Percentiles rank a stretch among this genome's conserved stretches.
Evolutionary conservation across 2,329 filamentous ascomycete genomes (phyloP).

Genomic region (Plectosphaerella plurivora): DNA sequence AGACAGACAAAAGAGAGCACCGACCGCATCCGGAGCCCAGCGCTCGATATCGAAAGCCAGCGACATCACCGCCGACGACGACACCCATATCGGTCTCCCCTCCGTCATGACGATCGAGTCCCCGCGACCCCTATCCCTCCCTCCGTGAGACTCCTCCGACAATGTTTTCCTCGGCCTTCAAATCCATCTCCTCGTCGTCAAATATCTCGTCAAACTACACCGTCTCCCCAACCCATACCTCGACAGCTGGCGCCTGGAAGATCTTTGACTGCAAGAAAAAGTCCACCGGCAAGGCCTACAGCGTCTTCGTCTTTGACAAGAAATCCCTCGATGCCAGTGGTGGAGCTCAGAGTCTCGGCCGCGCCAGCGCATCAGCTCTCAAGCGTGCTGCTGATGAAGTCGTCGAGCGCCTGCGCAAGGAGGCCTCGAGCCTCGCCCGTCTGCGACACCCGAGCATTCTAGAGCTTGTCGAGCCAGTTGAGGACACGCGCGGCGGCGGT

Average conservation of each 20-base stretch:
- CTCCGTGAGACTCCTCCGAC: constrained; percentile 18
- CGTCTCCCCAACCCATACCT: constrained; percentile 69
- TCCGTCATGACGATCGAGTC: constrained; percentile 15
- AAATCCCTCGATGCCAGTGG: constrained; percentile 73
- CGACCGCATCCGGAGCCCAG: not conserved
- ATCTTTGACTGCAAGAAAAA: constrained; percentile 98
- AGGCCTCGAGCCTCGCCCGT: constrained; percentile 82
- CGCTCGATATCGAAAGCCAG: not conserved
- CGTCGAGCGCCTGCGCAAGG: constrained; percentile 83
- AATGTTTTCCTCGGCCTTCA: constrained; percentile 93
- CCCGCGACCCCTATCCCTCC: constrained; percentile 7
- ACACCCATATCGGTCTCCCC: not conserved
- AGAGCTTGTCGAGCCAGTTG: constrained; percentile 89
- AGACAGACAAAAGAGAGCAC: not conserved
- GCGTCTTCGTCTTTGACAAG: constrained; percentile 91
- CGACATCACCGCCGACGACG: not conserved
- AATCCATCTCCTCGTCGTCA: constrained; percentile 75
- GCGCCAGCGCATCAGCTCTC: constrained; percentile 61
- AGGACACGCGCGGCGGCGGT: constrained; percentile 86
- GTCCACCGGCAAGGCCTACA: constrained; percentile 81
- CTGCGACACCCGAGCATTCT: constrained; percentile 88
- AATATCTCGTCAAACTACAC: constrained; percentile 93
- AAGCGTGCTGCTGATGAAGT: constrained; percentile 87
- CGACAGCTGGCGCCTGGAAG: constrained; percentile 88
- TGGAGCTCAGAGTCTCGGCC: constrained; percentile 46